Percentiles rank a stretch among this genome's conserved stretches.
These are phyloP conservation scores for Phtheirospermum japonicum DNA, from an alignment of 257 asterid species.

Conservation along the genomic window DNA sequence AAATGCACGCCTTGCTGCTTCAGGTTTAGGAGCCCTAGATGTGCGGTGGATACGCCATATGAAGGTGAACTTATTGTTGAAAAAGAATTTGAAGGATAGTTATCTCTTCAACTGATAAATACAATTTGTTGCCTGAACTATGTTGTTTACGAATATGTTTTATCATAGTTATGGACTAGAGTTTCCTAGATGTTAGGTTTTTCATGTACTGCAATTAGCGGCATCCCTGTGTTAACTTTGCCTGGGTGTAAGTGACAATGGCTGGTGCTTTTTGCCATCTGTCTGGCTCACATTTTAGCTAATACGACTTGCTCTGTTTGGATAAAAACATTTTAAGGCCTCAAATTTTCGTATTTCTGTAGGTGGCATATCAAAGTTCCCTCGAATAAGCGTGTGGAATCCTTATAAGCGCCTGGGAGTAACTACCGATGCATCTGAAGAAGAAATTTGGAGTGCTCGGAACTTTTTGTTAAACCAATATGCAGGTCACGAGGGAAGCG, in stretches of 20 bases:
- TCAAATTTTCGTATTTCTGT: constrained; percentile 24
- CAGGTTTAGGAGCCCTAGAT: constrained; percentile 39
- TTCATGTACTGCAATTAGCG: no score
- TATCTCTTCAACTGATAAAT: neutral
- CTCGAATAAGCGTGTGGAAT: constrained; percentile 77
- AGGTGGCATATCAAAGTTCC: constrained; percentile 58
- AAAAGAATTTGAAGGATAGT: neutral
- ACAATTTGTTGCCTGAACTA: neutral
- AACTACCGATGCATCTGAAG: constrained; percentile 76
- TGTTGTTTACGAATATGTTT: neutral
- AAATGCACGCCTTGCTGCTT: constrained; percentile 25
- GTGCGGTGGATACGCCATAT: constrained; percentile 59
- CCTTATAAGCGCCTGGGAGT: constrained; percentile 92
- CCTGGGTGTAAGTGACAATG: neutral
- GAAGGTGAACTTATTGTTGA: constrained; percentile 43
- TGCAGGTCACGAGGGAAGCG: constrained; percentile 73
- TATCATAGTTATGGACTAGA: constrained; percentile 7
- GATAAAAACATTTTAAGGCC: neutral
- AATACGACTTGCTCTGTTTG: constrained; percentile 3
- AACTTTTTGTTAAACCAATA: constrained; percentile 79
- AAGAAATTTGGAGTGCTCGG: constrained; percentile 95
- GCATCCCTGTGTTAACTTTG: no score
- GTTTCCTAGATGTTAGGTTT: no score
- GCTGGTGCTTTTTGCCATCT: neutral
- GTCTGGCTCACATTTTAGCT: constrained; percentile 3